Base-by-base conservation (phyloP, 2,329 filamentous ascomycete species). In the Fusarium pseudoanthophilum region DNA sequence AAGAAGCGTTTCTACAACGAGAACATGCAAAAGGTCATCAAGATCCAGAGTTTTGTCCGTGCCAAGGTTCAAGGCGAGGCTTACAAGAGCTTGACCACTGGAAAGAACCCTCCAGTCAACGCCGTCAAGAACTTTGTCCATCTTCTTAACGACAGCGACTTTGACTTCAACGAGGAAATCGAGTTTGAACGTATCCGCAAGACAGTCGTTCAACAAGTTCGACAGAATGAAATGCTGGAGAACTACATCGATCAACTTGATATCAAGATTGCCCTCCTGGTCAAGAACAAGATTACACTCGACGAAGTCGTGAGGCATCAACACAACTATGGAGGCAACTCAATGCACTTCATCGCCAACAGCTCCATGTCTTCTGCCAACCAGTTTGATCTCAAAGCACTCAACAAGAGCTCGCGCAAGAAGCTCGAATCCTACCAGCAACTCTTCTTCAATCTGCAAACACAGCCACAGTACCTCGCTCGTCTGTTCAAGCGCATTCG, bases 241-340 rank as follows among this genome's bases (percentile, higher is more conserved):
- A 95, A 98, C 80, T 99, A 99, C 79, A 97, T 99, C 75, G 95
- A 97, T 78, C 96, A 99, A 80, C 89, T 99, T 40, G 97, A 99
- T 80, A 97, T 99, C 86, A 99, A 99, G 85, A 99, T 99, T 81
- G 96, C 96, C 2, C 89, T 99, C 7, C 88, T 99, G 24, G 96
- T 99, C 78, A 98, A 98, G 88, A 99, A 99, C 89, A 99, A 99
- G 83, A 99, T 99, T 79, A 98, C 96, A 0, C 88, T 99, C 8
- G 96, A 99, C 79, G 97, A 99, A 83, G 96, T 99, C 34, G 93
- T 99, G 62, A 94, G 95, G 78, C 96, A 98, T 80, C 96, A 99
- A 80, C 95, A 93, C 85, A 97, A 97, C 81, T 98, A 96, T 78
- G 96, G 96, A 63, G 95, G 95, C 5, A 93, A 96, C 78, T 92